Evolutionary conservation across 2,329 filamentous ascomycete genomes (phyloP).

Genomic region (Metarhizium rileyi): DNA sequence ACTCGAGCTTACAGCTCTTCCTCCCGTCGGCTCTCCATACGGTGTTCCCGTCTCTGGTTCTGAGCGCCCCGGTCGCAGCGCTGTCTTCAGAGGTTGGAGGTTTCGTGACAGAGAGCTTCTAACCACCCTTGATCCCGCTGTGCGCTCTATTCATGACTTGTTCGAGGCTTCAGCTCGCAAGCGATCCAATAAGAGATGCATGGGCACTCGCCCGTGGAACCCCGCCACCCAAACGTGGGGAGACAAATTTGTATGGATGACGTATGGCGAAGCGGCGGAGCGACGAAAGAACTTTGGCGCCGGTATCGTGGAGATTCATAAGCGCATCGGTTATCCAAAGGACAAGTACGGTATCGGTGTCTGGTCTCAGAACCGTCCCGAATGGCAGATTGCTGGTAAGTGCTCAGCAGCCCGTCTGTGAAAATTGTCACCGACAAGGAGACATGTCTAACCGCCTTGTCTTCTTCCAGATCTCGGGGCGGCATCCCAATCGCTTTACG

Average conservation of each 20-base stretch:
- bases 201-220: constrained; percentile 77
- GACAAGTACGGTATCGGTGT: constrained; percentile 67
- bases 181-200: constrained; percentile 58
- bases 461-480: constrained; percentile 65
- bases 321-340: constrained; percentile 52
- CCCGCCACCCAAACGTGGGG: constrained; percentile 60
- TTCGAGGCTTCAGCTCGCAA: constrained; percentile 61
- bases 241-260: constrained; percentile 72
- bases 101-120: constrained; percentile 63
- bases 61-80: constrained; percentile 59
- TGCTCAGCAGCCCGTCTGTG: not conserved
- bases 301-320: constrained; percentile 74
- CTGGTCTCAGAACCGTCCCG: constrained; percentile 77
- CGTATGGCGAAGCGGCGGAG: constrained; percentile 68
- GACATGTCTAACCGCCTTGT: not conserved
- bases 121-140: constrained; percentile 59
- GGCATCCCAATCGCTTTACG: constrained; percentile 78
- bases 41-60: constrained; percentile 68
- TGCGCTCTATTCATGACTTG: constrained; percentile 67
- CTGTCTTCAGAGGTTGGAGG: constrained; percentile 76
- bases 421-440: not conserved
- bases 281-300: constrained; percentile 77
- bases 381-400: constrained; percentile 75
- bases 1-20: constrained; percentile 47
- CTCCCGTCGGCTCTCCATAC: constrained; percentile 68